A percentile compares a stretch with the other conserved stretches of the same genome.
Conservation (phyloP, 768 basidiomycete genomes). For the Tricholomella constricta region DNA sequence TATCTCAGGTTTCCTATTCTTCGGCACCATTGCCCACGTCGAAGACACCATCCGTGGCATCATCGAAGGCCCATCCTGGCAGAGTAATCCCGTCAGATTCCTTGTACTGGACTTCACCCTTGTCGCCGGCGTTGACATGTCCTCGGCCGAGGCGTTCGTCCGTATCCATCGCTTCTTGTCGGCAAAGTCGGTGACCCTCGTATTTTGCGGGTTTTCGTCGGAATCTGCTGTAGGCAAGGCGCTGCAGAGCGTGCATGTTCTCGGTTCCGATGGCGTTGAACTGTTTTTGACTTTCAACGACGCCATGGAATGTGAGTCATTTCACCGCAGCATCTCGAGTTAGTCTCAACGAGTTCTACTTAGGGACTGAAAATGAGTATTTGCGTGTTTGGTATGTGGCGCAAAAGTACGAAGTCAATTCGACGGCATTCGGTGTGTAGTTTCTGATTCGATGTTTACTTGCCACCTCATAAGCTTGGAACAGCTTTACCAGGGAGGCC, state of each 20-base stretch:
- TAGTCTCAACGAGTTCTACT: not conserved
- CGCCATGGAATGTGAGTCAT: constrained; percentile 83
- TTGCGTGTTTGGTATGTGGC: constrained; percentile 76
- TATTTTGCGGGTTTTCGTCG: constrained; percentile 80
- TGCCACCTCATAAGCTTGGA: constrained; percentile 6
- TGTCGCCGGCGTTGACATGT: constrained; percentile 91
- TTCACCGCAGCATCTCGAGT: not conserved
- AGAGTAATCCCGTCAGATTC: constrained; percentile 80
- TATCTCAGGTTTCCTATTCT: constrained; percentile 78
- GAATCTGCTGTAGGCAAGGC: constrained; percentile 72
- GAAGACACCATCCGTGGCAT: constrained; percentile 83
- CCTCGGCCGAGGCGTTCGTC: constrained; percentile 93
- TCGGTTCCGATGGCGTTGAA: constrained; percentile 79
- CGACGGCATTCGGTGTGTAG: constrained; percentile 44
- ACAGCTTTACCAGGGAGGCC: constrained; percentile 62
- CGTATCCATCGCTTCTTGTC: constrained; percentile 82
- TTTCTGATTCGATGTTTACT: not conserved
- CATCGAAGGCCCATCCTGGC: constrained; percentile 72
- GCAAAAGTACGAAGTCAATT: constrained; percentile 55
- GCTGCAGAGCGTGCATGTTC: constrained; percentile 74
- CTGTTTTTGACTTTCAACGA: constrained; percentile 82
- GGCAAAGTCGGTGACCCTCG: constrained; percentile 76
- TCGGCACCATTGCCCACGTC: constrained; percentile 89
- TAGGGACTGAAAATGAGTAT: constrained; percentile 94
- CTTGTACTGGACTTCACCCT: constrained; percentile 85